A percentile compares a stretch with the other conserved stretches of the same genome.
Conservation (phyloP, 2,329 filamentous ascomycete species). For the Cytospora paraplurivora region DNA sequence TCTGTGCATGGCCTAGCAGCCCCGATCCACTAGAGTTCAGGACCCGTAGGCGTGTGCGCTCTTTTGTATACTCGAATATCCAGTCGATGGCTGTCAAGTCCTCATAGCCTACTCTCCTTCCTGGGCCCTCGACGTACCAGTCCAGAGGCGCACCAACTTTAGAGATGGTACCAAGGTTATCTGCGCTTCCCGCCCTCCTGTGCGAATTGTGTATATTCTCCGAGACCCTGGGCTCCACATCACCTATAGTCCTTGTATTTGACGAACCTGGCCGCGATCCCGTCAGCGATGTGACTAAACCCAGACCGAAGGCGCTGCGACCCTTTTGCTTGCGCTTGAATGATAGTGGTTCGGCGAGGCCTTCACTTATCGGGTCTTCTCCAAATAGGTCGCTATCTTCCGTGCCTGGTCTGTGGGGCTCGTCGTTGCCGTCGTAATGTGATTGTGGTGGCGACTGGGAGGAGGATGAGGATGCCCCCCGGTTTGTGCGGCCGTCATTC, state of each 20-base stretch:
- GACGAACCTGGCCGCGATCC: conserved; percentile 31
- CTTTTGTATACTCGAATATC: conserved; percentile 99
- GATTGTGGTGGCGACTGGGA: conserved; percentile 36
- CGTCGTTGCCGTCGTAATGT: conserved; percentile 50
- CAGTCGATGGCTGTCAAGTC: conserved; percentile 97
- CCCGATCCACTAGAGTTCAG: conserved; percentile 71
- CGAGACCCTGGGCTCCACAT: not conserved
- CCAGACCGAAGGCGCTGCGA: conserved; percentile 43
- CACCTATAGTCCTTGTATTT: conserved; percentile 16
- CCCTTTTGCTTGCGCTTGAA: conserved; percentile 71
- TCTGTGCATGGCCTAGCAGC: conserved; percentile 70
- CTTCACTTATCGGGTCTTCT: conserved; percentile 58
- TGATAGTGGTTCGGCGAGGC: conserved; percentile 57
- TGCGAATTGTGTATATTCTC: conserved; percentile 20
- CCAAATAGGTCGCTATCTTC: conserved; percentile 47
- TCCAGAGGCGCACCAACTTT: conserved; percentile 62
- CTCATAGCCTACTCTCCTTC: conserved; percentile 89
- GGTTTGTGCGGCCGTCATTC: conserved; percentile 28
- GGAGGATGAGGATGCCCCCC: conserved; percentile 38
- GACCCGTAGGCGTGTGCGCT: conserved; percentile 82
- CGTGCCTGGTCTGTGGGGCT: conserved; percentile 38
- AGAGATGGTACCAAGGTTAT: conserved; percentile 26
- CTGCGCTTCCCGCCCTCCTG: conserved; percentile 12
- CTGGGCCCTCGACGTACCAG: conserved; percentile 89
- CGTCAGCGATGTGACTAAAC: conserved; percentile 53